Percentiles rank a stretch among this genome's conserved stretches.
phyloP scores from a whole-genome alignment of 169 alveolate species.

The Plasmodium cynomolgi region DNA sequence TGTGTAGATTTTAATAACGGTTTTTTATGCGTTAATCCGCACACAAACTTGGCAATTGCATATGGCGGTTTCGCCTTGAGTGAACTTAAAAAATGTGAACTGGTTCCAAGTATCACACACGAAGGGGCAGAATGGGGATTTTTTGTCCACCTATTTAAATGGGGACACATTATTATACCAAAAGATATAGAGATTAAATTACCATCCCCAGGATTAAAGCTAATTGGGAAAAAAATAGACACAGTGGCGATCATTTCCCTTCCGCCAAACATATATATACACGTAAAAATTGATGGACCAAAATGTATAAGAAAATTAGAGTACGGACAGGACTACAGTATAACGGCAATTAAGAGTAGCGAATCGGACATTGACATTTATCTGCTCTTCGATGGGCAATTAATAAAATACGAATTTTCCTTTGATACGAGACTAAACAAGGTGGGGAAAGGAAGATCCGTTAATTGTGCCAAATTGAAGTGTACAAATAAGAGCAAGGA shows the following conservation, averaged over 20 bases:
- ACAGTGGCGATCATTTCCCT: slow-evolving; percentile 76
- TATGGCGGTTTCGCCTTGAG: slow-evolving; percentile 81
- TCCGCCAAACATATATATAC: slow-evolving; percentile 79
- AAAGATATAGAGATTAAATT: slow-evolving; percentile 78
- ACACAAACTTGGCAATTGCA: slow-evolving; percentile 77
- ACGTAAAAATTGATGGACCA: slow-evolving; percentile 80
- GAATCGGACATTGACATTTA: slow-evolving; percentile 82
- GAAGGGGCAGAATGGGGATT: slow-evolving; percentile 84
- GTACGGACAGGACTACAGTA: slow-evolving; percentile 76
- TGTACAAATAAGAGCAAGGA: slow-evolving; percentile 38
- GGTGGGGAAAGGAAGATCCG: slow-evolving; percentile 75
- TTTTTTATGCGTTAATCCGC: slow-evolving; percentile 80
- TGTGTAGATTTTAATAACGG: slow-evolving; percentile 83
- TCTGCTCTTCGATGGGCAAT: slow-evolving; percentile 80
- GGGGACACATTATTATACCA: slow-evolving; percentile 82
- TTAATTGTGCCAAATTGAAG: slow-evolving; percentile 71
- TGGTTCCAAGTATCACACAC: slow-evolving; percentile 70
- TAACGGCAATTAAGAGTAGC: slow-evolving; percentile 81
- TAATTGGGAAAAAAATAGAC: slow-evolving; percentile 77
- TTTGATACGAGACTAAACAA: slow-evolving; percentile 79
- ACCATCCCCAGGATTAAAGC: slow-evolving; percentile 79
- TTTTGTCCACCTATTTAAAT: slow-evolving; percentile 79
- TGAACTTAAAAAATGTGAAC: slow-evolving; percentile 64
- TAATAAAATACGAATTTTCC: slow-evolving; percentile 77
- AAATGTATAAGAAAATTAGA: slow-evolving; percentile 76